A percentile compares a stretch with the other conserved stretches of the same genome.
Evolutionary conservation across 2,329 filamentous ascomycete species (phyloP).

Genomic region (Trichoderma harzianum): DNA sequence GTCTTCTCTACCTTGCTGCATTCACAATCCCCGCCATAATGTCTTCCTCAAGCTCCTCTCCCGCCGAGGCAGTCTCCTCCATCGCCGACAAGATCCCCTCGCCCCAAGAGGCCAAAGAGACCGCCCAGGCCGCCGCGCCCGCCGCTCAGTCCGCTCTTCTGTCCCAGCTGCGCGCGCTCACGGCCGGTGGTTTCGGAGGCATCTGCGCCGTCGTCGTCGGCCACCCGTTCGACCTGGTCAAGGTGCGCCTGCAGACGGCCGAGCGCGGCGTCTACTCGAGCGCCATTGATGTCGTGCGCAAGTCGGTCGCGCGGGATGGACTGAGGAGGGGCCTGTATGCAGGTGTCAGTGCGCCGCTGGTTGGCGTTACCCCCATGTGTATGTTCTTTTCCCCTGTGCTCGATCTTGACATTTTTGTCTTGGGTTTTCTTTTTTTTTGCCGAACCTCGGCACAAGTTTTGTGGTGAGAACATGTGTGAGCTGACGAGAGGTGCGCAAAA

Average conservation of each 20-base stretch:
- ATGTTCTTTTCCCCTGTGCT: constrained; percentile 41
- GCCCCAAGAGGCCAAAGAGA: constrained; percentile 35
- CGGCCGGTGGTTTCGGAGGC: constrained; percentile 87
- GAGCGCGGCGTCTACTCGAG: constrained; percentile 88
- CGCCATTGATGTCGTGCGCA: constrained; percentile 87
- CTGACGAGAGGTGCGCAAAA: background rate
- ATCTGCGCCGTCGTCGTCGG: constrained; percentile 91
- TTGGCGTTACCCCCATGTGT: constrained; percentile 99
- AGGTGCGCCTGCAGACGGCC: constrained; percentile 94
- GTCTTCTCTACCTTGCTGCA: background rate
- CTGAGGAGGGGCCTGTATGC: constrained; percentile 81
- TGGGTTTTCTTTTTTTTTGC: background rate
- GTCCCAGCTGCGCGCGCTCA: constrained; percentile 71
- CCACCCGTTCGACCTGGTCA: constrained; percentile 96
- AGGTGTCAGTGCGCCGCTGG: constrained; percentile 90
- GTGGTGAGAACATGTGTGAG: background rate
- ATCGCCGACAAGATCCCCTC: constrained; percentile 43
- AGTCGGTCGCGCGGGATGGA: constrained; percentile 84
- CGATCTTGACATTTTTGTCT: background rate
- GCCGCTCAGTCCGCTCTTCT: constrained; percentile 33
- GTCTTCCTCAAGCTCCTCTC: constrained; percentile 18
- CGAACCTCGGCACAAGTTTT: background rate
- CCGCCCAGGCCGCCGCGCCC: constrained; percentile 23
- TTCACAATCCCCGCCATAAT: background rate
- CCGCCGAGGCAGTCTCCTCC: constrained; percentile 22